Percentiles rank a stretch among this genome's conserved stretches.
Evolutionary conservation across 768 basidiomycete genomes (phyloP).

Genomic region (Boletales sp.): DNA sequence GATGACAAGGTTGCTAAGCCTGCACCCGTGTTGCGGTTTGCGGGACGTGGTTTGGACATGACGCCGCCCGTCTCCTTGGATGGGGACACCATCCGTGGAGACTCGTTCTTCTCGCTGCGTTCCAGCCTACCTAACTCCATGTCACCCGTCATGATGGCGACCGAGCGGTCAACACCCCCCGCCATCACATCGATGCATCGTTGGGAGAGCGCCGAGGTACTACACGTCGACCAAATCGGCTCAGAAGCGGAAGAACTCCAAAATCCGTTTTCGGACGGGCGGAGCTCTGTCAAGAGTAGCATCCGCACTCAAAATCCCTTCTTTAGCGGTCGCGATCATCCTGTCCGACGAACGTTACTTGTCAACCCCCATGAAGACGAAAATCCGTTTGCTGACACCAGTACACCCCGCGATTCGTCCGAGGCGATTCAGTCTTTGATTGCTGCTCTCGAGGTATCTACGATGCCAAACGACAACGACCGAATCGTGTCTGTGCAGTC

Average conservation of each 20-base stretch:
- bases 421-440: slow-evolving; percentile 59
- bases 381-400: slow-evolving; percentile 45
- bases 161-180: slow-evolving; percentile 61
- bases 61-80: slow-evolving; percentile 48
- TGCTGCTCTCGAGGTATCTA: slow-evolving; percentile 54
- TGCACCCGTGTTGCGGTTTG: slow-evolving; percentile 41
- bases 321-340: slow-evolving; percentile 41
- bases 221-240: slow-evolving; percentile 37
- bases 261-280: slow-evolving; percentile 26
- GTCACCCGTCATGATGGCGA: slow-evolving; percentile 44
- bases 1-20: slow-evolving; percentile 12
- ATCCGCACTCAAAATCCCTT: slow-evolving; percentile 34
- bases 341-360: slow-evolving; percentile 12
- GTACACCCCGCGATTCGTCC: slow-evolving; percentile 20
- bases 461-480: slow-evolving; percentile 40
- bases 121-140: slow-evolving; percentile 43
- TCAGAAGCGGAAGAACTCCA: slow-evolving; percentile 8
- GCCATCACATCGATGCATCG: slow-evolving; percentile 51
- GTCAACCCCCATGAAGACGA: slow-evolving; percentile 4
- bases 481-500: slow-evolving; percentile 60
- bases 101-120: slow-evolving; percentile 48
- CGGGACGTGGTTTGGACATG: slow-evolving; percentile 39
- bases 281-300: slow-evolving; percentile 15
- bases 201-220: slow-evolving; percentile 70
- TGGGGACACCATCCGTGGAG: slow-evolving; percentile 41